Evolutionary conservation across 768 basidiomycete genomes (phyloP), one percentile per base, ranked within the genome.

Genomic region (Phlebiopsis gigantea): DNA sequence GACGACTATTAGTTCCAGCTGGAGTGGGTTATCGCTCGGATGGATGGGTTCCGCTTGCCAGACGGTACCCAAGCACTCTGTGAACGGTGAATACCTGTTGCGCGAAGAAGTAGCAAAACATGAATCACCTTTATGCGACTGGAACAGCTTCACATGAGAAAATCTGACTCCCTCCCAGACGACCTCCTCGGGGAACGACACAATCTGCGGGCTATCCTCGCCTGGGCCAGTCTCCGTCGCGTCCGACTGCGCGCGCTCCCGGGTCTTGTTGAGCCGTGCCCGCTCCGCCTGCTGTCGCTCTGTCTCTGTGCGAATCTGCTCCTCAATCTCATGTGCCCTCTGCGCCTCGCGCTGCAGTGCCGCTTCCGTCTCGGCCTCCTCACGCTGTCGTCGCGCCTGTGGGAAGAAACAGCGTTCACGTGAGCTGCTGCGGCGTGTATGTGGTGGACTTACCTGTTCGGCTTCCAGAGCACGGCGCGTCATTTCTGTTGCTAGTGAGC

Each of bases 401-500:
- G 22, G 12, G 25, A n/a, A 22, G 30, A 17, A 55, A n/a, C n/a
- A 34, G 15, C 22, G 26, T 21, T 9, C 25, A 10, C 15, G 52
- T 52, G 9, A 34, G 48, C 17, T 39, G 12, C 34, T 39, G 4
- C 2, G 12, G 12, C 34, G 34, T 3, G 34, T 39, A 17, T 39
- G 8, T n/a, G n/a, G n/a, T n/a, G n/a, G 34, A 66, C 78, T 52
- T 50, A 86, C 89, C 62, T 74, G 75, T 63, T 90, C 84, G 68
- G 86, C 83, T 49, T 88, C 85, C 59, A 75, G 71, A 0, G 88
- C 88, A 28, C 91, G 80, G 60, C 78, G 80, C 46, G 75, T 85
- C 91, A 93, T 92, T 67, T 92, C 80, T 4, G 81, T 75, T 10
- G 90, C 90, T 4, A 93, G 77, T 0, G 91, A 93, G 15, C 85